phyloP scores from a whole-genome alignment of 371 early-diverging fungal species.

The Mortierella sp. region DNA sequence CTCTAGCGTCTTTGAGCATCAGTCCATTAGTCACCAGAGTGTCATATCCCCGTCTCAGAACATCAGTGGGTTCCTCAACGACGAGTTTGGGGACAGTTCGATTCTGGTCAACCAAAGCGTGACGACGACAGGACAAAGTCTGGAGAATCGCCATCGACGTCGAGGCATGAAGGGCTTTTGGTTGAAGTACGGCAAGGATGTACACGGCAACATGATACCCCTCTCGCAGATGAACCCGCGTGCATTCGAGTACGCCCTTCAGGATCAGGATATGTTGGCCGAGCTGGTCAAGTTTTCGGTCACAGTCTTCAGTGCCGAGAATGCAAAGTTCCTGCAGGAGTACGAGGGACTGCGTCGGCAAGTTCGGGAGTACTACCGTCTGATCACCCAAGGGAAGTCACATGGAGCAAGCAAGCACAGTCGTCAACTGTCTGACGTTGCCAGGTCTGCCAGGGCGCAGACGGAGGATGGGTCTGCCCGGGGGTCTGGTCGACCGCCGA shows the following conservation, averaged over 20 bases:
- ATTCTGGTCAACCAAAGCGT: background rate
- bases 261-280: conserved; percentile 42
- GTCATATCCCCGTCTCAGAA: conserved; percentile 1
- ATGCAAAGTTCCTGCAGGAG: conserved; percentile 51
- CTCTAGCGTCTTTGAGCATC: conserved; percentile 18
- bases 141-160: background rate
- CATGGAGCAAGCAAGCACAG: conserved; percentile 9
- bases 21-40: conserved; percentile 19
- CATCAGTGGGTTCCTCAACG: background rate
- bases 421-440: background rate
- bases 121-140: background rate
- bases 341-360: conserved; percentile 49
- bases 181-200: conserved; percentile 47
- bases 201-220: conserved; percentile 40
- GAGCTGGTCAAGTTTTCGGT: conserved; percentile 47
- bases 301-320: conserved; percentile 50
- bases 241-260: conserved; percentile 49
- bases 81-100: background rate
- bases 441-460: background rate
- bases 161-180: conserved; percentile 53
- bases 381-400: conserved; percentile 14
- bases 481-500: conserved; percentile 1
- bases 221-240: conserved; percentile 46
- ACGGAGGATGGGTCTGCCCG: background rate
- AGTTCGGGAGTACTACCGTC: conserved; percentile 38